Evolutionary conservation across 1,139 yeast species (phyloP).

Genomic region (Magnusiomyces ingens): DNA sequence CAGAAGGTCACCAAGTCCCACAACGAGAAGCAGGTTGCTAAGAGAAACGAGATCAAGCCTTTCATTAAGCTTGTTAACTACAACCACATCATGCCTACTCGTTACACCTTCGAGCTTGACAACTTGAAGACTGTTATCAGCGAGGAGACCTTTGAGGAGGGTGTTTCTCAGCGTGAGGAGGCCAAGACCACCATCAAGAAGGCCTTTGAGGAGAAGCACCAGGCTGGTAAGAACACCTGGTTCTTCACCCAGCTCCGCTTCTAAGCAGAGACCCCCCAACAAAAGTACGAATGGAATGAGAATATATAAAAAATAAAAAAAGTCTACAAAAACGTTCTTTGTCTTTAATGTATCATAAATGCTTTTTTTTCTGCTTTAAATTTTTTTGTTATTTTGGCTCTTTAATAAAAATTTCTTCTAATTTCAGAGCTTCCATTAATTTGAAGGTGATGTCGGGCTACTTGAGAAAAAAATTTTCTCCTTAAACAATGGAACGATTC

Average conservation of each 20-base stretch:
- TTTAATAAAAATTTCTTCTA: no score
- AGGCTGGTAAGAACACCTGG: constrained; percentile 99
- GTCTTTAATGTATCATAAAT: neutral
- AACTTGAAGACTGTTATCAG: constrained; percentile 87
- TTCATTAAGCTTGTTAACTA: constrained; percentile 98
- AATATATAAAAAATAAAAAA: neutral
- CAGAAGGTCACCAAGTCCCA: constrained; percentile 91
- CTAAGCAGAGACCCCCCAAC: constrained; percentile 40
- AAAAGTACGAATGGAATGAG: no score
- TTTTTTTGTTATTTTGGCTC: neutral
- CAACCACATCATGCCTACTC: constrained; percentile 99
- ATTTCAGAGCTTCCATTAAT: no score
- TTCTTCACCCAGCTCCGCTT: constrained; percentile 98
- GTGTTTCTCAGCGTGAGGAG: constrained; percentile 95
- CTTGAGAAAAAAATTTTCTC: no score
- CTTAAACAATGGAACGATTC: no score
- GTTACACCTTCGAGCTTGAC: constrained; percentile 98
- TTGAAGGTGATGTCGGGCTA: no score
- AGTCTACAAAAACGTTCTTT: neutral
- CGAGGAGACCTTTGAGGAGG: constrained; percentile 88
- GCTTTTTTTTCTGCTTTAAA: neutral
- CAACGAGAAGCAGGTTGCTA: constrained; percentile 94
- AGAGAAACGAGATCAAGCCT: constrained; percentile 98
- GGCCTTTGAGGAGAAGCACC: constrained; percentile 99
- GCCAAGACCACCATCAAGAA: constrained; percentile 99